Percentiles rank a stretch among this genome's conserved stretches.
Evolutionary conservation across 176 grass and related monocot species (phyloP).

Genomic region (Cenchrus americanus): DNA sequence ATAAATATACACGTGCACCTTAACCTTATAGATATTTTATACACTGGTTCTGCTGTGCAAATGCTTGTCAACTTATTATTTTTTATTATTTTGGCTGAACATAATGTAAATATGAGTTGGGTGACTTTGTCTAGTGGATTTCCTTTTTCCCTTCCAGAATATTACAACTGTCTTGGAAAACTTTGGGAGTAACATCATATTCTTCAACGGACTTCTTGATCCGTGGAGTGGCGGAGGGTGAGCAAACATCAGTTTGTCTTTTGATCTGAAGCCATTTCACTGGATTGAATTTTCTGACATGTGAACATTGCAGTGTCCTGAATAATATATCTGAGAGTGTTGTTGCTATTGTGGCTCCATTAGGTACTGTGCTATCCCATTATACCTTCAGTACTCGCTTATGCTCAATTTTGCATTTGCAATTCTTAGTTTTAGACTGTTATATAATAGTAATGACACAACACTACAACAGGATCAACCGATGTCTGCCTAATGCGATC

Average conservation of each 20-base stretch:
- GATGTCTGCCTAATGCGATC: background rate
- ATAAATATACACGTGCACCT: background rate
- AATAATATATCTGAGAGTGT: slow-evolving; percentile 87
- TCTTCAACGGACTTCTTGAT: slow-evolving; percentile 93
- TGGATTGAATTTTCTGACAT: slow-evolving; percentile 36
- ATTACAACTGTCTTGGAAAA: slow-evolving; percentile 65
- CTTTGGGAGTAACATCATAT: slow-evolving; percentile 96
- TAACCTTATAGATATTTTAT: background rate
- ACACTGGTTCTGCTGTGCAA: slow-evolving; percentile 3
- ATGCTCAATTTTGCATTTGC: background rate
- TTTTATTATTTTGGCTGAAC: slow-evolving; percentile 3
- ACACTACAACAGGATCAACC: background rate
- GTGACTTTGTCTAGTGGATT: slow-evolving; percentile 9
- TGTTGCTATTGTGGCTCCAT: slow-evolving; percentile 76
- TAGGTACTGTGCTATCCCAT: slow-evolving; percentile 59
- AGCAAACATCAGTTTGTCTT: slow-evolving; percentile 36
- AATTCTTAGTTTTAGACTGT: background rate
- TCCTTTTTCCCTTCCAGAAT: slow-evolving; percentile 49
- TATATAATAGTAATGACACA: background rate
- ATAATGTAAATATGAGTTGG: background rate
- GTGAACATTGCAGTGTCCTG: slow-evolving; percentile 68
- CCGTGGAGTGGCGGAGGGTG: slow-evolving; percentile 97
- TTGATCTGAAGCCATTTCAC: slow-evolving; percentile 27
- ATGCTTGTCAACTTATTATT: background rate
- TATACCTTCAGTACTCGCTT: background rate